Evolutionary conservation across 2,329 filamentous ascomycete species (phyloP).

Genomic region (Aureobasidium sp.): DNA sequence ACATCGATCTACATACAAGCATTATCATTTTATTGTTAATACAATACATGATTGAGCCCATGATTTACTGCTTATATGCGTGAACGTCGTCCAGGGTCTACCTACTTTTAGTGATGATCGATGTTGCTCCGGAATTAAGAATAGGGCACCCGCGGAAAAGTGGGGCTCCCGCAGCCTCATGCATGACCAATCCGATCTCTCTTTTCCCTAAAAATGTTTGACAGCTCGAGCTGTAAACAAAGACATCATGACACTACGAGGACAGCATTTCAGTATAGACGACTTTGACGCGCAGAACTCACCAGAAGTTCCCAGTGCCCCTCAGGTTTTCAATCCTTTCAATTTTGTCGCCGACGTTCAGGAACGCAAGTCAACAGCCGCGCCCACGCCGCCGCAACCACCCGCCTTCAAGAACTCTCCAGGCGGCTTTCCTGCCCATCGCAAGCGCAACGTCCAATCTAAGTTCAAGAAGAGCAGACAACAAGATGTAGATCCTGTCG

Average conservation of each 20-base stretch:
- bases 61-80: not conserved
- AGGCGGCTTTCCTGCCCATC: conserved; percentile 83
- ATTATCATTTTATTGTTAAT: not conserved
- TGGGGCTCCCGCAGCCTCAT: conserved; percentile 10
- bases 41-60: too few species aligned
- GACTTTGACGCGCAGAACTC: conserved; percentile 40
- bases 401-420: conserved; percentile 52
- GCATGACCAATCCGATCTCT: conserved; percentile 10
- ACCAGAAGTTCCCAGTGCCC: conserved; percentile 14
- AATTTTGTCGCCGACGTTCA: conserved; percentile 66
- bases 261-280: conserved; percentile 55
- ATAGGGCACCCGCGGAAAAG: not conserved
- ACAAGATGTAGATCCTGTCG: not conserved
- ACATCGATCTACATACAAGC: not conserved
- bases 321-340: conserved; percentile 19
- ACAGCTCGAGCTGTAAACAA: not conserved
- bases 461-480: conserved; percentile 61
- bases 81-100: conserved; percentile 7
- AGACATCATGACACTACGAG: conserved; percentile 36
- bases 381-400: conserved; percentile 43
- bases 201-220: conserved; percentile 4
- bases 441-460: conserved; percentile 65
- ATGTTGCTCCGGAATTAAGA: conserved; percentile 10
- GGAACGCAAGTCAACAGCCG: conserved; percentile 57
- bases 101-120: conserved; percentile 2